These are phyloP conservation scores for Jacaranda mimosifolia DNA, from an alignment of 257 asterid genomes.

Conservation along the genomic window DNA sequence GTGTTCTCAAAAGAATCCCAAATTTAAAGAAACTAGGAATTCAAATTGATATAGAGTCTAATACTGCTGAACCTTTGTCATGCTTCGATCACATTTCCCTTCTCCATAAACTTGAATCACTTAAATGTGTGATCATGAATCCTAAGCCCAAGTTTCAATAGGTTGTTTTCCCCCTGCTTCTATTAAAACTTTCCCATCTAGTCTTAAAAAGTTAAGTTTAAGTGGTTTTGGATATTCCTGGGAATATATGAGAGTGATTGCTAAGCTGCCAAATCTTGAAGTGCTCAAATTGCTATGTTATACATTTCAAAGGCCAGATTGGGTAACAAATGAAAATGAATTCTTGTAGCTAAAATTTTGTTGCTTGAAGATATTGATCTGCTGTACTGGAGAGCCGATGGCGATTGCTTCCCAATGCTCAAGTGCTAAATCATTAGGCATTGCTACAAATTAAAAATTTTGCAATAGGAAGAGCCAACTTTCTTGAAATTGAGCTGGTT, in stretches of 20 bases:
- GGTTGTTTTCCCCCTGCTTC: neutral
- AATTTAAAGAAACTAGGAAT: conserved; percentile 27
- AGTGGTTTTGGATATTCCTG: conserved; percentile 26
- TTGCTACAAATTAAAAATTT: neutral
- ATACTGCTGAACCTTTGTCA: neutral
- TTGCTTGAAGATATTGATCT: conserved; percentile 24
- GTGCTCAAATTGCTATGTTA: conserved; percentile 10
- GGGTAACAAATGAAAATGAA: neutral
- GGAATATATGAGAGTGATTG: conserved; percentile 5
- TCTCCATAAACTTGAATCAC: neutral
- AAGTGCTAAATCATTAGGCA: neutral
- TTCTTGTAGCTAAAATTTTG: neutral
- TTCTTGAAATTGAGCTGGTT: neutral
- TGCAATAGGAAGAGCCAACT: too few relatives aligned
- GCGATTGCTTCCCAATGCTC: neutral
- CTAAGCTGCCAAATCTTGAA: neutral
- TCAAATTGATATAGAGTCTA: neutral
- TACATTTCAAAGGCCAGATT: neutral
- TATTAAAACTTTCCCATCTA: neutral
- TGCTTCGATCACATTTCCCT: neutral
- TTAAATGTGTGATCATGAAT: conserved; percentile 32
- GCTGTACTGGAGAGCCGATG: neutral
- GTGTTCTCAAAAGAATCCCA: conserved; percentile 10
- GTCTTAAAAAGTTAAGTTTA: conserved; percentile 18
- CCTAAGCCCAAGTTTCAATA: neutral